phyloP scores from a whole-genome alignment of 768 basidiomycete species.

The Naganishia antarctica region DNA sequence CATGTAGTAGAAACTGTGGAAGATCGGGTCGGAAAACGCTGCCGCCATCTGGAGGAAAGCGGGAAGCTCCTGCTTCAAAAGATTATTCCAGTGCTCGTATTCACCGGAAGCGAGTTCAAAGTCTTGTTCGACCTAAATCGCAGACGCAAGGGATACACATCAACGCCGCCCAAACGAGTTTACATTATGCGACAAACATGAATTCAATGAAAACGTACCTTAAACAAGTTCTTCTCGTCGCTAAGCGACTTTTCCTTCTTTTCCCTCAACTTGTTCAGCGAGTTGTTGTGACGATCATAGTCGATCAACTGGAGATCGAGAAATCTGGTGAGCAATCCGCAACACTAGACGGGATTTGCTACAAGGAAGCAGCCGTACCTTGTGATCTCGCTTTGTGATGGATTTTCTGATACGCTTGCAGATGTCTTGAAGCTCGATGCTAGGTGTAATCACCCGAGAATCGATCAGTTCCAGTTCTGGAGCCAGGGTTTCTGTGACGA shows the following conservation, averaged over 20 bases:
- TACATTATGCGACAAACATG: no score
- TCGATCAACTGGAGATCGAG: conserved; percentile 64
- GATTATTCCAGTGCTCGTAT: conserved; percentile 85
- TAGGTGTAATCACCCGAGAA: conserved; percentile 72
- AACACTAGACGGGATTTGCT: not conserved
- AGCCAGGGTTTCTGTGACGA: conserved; percentile 56
- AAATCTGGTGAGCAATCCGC: not conserved
- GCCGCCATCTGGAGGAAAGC: conserved; percentile 83
- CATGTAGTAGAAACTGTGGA: conserved; percentile 99
- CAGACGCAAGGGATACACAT: no score
- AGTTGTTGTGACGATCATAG: conserved; percentile 94
- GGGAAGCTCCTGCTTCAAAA: conserved; percentile 85
- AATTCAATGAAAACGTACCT: conserved; percentile 57
- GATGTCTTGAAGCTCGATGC: conserved; percentile 80
- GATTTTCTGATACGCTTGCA: conserved; percentile 88
- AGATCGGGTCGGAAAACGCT: conserved; percentile 91
- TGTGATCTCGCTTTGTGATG: conserved; percentile 94
- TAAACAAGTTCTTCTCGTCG: conserved; percentile 96
- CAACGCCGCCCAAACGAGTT: no score
- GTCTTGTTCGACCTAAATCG: conserved; percentile 94
- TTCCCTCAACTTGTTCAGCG: conserved; percentile 86
- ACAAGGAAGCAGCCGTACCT: conserved; percentile 55
- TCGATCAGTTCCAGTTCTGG: conserved; percentile 95
- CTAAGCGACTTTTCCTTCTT: conserved; percentile 96
- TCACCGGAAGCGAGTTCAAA: conserved; percentile 87